These are phyloP conservation scores for Quercus phellos DNA, from an alignment of 331 rosid genomes.

Conservation along the genomic window DNA sequence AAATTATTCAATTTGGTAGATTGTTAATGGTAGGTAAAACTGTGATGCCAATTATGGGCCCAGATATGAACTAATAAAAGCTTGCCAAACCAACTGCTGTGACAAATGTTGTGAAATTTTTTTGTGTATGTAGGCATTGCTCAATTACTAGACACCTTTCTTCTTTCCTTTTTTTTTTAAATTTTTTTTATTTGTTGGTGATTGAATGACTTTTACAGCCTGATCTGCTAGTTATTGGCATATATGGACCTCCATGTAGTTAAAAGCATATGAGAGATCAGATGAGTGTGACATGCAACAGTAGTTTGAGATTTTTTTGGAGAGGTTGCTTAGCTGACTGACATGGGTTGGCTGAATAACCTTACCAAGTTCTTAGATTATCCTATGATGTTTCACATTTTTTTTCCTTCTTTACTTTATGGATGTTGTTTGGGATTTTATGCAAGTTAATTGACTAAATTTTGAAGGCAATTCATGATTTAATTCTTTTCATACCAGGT, in stretches of 20 bases:
- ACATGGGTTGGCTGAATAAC: background rate
- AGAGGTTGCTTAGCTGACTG: background rate
- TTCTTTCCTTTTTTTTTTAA: background rate
- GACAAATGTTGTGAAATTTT: too few relatives aligned
- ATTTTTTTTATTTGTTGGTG: background rate
- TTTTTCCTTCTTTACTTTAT: too few relatives aligned
- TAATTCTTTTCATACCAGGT: constrained; percentile 37
- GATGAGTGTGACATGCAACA: background rate
- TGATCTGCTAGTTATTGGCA: background rate
- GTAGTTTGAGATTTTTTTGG: background rate
- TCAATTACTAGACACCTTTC: background rate
- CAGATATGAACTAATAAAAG: too few relatives aligned
- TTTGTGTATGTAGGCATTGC: too few relatives aligned
- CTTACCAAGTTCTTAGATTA: background rate
- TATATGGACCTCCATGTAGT: background rate
- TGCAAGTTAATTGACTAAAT: background rate
- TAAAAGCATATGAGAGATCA: background rate
- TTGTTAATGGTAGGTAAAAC: too few relatives aligned
- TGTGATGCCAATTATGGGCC: too few relatives aligned
- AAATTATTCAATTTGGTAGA: too few relatives aligned
- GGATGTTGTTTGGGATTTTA: background rate
- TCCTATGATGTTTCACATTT: background rate
- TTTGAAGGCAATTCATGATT: background rate
- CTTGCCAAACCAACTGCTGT: too few relatives aligned
- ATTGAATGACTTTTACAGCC: background rate